phyloP scores from a whole-genome alignment of 495 filamentous ascomycete genomes.

The Aspergillus steynii region DNA sequence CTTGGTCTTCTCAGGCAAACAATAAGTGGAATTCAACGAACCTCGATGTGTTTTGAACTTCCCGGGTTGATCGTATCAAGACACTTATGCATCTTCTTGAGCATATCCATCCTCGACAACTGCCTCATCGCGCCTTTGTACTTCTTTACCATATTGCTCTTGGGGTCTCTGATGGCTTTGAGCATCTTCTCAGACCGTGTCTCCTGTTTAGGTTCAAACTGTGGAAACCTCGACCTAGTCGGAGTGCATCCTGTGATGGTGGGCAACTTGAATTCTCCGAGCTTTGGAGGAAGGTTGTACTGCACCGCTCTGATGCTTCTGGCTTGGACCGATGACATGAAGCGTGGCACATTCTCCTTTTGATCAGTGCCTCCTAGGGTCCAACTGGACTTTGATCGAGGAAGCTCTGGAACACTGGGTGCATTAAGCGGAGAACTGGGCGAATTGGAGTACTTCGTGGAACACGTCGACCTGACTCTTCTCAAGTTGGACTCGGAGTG shows the following conservation, averaged over 20 bases:
- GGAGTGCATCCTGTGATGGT: not conserved
- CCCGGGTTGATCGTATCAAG: not conserved
- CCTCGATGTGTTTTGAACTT: slow-evolving; percentile 3
- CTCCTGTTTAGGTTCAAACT: not conserved
- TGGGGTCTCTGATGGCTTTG: slow-evolving; percentile 1
- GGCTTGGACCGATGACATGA: not conserved
- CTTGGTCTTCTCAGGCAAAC: not conserved
- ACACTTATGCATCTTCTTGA: slow-evolving; percentile 4
- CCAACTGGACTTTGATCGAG: not conserved
- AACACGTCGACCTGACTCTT: not conserved
- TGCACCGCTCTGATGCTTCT: not conserved
- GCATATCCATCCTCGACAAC: slow-evolving; percentile 2
- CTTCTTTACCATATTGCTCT: not conserved
- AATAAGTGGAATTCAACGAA: not conserved
- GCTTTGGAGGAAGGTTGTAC: not conserved
- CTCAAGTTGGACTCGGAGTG: not conserved
- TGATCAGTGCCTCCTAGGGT: not conserved
- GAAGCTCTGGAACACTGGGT: not conserved
- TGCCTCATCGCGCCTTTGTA: not conserved
- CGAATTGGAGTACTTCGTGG: not conserved
- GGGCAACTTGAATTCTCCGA: not conserved
- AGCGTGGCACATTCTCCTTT: not conserved
- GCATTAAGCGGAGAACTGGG: not conserved
- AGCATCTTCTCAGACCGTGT: not conserved
- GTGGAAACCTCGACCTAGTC: not conserved